Conservation (phyloP, 2,329 filamentous ascomycete species). For the Colletotrichum noveboracense region DNA sequence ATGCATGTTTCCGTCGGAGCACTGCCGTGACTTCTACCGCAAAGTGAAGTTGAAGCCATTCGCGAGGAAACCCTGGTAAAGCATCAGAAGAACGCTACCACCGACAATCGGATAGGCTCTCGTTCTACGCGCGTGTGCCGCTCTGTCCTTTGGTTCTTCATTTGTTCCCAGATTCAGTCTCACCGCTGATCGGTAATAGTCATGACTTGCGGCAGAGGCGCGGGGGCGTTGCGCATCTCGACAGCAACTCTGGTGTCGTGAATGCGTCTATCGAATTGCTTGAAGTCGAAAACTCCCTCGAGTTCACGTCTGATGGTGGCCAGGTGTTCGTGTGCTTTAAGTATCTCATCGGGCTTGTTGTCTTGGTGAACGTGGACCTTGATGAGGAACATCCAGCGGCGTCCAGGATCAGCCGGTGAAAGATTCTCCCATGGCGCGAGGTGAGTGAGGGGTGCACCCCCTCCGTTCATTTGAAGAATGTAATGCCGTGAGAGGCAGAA, state of each 20-base stretch:
- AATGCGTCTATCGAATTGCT: constrained; percentile 54
- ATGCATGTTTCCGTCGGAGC: background rate
- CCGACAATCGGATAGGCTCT: background rate
- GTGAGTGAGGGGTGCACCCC: constrained; percentile 35
- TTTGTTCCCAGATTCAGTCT: background rate
- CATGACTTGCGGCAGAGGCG: constrained; percentile 30
- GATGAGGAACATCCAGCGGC: constrained; percentile 61
- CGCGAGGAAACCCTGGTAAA: background rate
- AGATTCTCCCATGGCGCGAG: constrained; percentile 55
- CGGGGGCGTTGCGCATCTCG: constrained; percentile 41
- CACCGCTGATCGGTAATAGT: constrained; percentile 22
- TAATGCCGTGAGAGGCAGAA: constrained; percentile 57
- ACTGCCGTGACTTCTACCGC: background rate
- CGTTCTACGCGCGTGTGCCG: background rate
- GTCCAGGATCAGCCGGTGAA: constrained; percentile 51
- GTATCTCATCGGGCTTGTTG: constrained; percentile 61
- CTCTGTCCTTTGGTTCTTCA: background rate
- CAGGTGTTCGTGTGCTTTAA: constrained; percentile 59
- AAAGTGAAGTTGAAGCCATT: background rate
- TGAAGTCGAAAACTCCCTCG: constrained; percentile 58
- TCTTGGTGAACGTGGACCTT: constrained; percentile 60
- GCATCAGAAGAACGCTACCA: background rate
- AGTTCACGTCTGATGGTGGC: constrained; percentile 50
- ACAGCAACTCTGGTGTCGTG: constrained; percentile 55
- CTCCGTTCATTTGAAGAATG: constrained; percentile 38